A percentile compares a stretch with the other conserved stretches of the same genome.
These are phyloP conservation scores for Blastobotrys chiropterorum DNA, from an alignment of 805 yeast genomes.

Conservation along the genomic window DNA sequence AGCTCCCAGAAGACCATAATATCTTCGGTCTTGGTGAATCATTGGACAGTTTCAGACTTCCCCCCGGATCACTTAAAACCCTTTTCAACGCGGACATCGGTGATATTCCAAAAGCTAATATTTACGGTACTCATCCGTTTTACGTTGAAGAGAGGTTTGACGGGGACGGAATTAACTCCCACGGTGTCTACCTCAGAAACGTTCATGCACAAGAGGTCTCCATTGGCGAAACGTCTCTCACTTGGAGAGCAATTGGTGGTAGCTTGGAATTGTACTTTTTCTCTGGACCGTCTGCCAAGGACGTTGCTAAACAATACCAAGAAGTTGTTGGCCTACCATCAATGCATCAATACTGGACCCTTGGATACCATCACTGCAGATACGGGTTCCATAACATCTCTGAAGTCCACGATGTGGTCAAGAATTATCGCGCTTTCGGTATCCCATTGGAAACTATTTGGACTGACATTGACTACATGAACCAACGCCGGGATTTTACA, in stretches of 20 bases:
- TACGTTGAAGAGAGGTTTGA: slow-evolving; percentile 29
- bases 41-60: slow-evolving; percentile 26
- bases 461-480: slow-evolving; percentile 90
- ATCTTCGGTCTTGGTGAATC: slow-evolving; percentile 33
- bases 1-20: slow-evolving; percentile 27
- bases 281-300: slow-evolving; percentile 40
- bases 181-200: slow-evolving; percentile 32
- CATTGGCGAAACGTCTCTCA: slow-evolving; percentile 25
- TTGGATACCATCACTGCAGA: slow-evolving; percentile 92
- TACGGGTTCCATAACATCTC: slow-evolving; percentile 88
- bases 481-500: slow-evolving; percentile 77
- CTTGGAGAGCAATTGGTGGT: slow-evolving; percentile 31
- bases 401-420: slow-evolving; percentile 65
- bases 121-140: slow-evolving; percentile 33
- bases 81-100: slow-evolving; percentile 30
- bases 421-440: slow-evolving; percentile 57
- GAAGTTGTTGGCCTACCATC: slow-evolving; percentile 61
- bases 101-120: slow-evolving; percentile 28
- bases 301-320: slow-evolving; percentile 57
- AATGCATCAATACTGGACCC: slow-evolving; percentile 67
- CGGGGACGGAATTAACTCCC: slow-evolving; percentile 14
- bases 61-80: slow-evolving; percentile 29
- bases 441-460: slow-evolving; percentile 88
- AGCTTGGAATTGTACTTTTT: slow-evolving; percentile 26
- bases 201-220: slow-evolving; percentile 30